Base-by-base conservation (phyloP, 164 flowering plant species). In the Tinospora cordifolia region DNA sequence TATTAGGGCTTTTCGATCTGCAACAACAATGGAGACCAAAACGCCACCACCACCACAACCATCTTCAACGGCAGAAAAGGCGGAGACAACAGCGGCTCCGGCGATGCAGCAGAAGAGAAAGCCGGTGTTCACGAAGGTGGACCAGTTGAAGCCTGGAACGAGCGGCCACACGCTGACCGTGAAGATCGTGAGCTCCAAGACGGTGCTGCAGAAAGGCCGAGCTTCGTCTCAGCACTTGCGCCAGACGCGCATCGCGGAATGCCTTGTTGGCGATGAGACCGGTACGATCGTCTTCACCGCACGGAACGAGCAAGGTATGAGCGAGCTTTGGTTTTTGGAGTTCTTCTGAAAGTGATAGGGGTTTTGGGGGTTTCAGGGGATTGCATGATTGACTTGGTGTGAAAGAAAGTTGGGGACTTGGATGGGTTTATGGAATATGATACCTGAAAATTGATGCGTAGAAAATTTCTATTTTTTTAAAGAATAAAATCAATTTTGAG, bases 221-320 rank as follows among this genome's bases (percentile, higher is more conserved):
- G 71, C 81, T 26, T 71, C 77, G 51, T 66, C 83, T 38, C 85
- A 76, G 13, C 81, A 77, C 8, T 62, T 68, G 11, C 83, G 81
- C 17, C 83, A 81, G 0, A 49, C 80, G 62, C 84, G 86, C 38
- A 85, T 86, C 69, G 75, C 87, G 38, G 90, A 86, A 79, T 86
- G 90, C 67, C 81, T 85, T 51, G 79, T 86, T 44, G 90, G 90
- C 6, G 90, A 86, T 21, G 88, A 85, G 63, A 87, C 87, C 17
- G 90, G 86, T 7, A 44, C 78, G 25, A 87, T 85, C 21, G 59
- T 81, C 66, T 86, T 86, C 79, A 86, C 88, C 9, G 90, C 90
- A 22, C 81, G 90, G 6, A 86, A 84, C 40, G 86, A 86, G 2
- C 89, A 86, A 80, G 88, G 88, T 84, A 75, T 25, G 54, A 6